phyloP scores from a whole-genome alignment of 2,329 filamentous ascomycete genomes.

The Epichloe scottii region DNA sequence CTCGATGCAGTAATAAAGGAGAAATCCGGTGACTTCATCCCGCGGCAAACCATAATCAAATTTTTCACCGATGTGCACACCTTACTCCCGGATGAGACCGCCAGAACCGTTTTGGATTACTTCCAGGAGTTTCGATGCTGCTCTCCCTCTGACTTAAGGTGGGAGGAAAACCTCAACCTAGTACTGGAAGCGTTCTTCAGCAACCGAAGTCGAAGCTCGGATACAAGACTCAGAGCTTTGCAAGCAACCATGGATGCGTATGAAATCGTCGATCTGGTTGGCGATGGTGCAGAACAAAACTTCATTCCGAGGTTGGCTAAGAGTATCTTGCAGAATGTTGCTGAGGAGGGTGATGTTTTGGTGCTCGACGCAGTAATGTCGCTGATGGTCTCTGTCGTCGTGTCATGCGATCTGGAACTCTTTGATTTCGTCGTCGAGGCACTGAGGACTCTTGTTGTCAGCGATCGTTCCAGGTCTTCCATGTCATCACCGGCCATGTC shows the following conservation, averaged over 20 bases:
- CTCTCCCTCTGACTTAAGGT: slow-evolving; percentile 56
- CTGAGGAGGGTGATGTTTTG: slow-evolving; percentile 48
- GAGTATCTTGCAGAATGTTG: slow-evolving; percentile 47
- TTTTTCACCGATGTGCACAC: slow-evolving; percentile 52
- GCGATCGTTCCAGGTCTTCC: slow-evolving; percentile 34
- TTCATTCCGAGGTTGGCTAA: slow-evolving; percentile 46
- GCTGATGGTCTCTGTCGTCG: slow-evolving; percentile 52
- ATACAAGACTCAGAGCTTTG: slow-evolving; percentile 50
- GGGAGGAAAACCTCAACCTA: slow-evolving; percentile 50
- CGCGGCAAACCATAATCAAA: slow-evolving; percentile 51
- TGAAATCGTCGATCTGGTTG: slow-evolving; percentile 44
- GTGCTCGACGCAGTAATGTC: slow-evolving; percentile 54
- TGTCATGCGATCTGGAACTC: slow-evolving; percentile 42
- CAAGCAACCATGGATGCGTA: slow-evolving; percentile 47
- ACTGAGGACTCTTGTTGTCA: slow-evolving; percentile 36
- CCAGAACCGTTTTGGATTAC: slow-evolving; percentile 51
- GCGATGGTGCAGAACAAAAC: slow-evolving; percentile 45
- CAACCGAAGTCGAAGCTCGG: slow-evolving; percentile 45
- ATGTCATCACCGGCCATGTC: slow-evolving; percentile 17
- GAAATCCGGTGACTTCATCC: slow-evolving; percentile 42
- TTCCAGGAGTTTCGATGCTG: slow-evolving; percentile 58
- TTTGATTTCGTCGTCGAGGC: slow-evolving; percentile 47
- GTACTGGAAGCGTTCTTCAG: slow-evolving; percentile 53
- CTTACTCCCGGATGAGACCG: slow-evolving; percentile 52
- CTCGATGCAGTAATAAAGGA: slow-evolving; percentile 35